These are phyloP conservation scores for Parasitella parasitica DNA, from an alignment of 371 early-diverging fungal genomes.

Conservation along the genomic window DNA sequence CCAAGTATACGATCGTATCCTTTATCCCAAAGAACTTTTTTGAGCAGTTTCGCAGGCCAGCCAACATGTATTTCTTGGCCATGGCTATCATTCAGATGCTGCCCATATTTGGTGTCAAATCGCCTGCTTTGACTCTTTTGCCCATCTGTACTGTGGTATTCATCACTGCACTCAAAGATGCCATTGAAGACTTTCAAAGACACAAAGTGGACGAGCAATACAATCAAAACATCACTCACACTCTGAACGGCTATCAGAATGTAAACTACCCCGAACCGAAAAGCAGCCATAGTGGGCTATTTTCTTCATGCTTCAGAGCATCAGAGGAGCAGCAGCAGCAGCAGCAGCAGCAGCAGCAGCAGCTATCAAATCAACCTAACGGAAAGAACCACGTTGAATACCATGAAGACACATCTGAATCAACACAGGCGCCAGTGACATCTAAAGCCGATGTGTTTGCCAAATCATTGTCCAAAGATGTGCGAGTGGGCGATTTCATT, in stretches of 20 bases:
- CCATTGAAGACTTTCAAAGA: constrained; percentile 93
- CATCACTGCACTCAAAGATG: constrained; percentile 94
- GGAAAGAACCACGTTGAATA: not conserved
- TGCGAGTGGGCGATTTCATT: constrained; percentile 93
- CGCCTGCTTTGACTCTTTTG: constrained; percentile 74
- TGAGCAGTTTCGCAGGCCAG: constrained; percentile 93
- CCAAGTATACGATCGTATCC: constrained; percentile 88
- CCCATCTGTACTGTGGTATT: constrained; percentile 89
- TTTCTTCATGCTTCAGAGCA: not conserved
- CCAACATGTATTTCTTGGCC: constrained; percentile 96
- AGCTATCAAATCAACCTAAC: not conserved
- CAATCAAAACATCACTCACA: constrained; percentile 76
- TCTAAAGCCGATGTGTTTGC: constrained; percentile 1
- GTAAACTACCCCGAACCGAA: constrained; percentile 54
- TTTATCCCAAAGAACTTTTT: constrained; percentile 97
- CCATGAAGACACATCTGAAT: not conserved
- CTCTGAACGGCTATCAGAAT: constrained; percentile 76
- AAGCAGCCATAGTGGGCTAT: not conserved
- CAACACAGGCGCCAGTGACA: not conserved
- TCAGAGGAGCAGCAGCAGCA: not conserved
- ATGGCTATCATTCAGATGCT: constrained; percentile 91
- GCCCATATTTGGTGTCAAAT: constrained; percentile 76
- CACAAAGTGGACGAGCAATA: constrained; percentile 87
- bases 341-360: not conserved
- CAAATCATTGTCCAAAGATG: constrained; percentile 49